Evolutionary conservation across 306 rosid genomes (phyloP), one percentile per base, ranked within the genome.

Genomic region (Elaeagnus macrophylla): DNA sequence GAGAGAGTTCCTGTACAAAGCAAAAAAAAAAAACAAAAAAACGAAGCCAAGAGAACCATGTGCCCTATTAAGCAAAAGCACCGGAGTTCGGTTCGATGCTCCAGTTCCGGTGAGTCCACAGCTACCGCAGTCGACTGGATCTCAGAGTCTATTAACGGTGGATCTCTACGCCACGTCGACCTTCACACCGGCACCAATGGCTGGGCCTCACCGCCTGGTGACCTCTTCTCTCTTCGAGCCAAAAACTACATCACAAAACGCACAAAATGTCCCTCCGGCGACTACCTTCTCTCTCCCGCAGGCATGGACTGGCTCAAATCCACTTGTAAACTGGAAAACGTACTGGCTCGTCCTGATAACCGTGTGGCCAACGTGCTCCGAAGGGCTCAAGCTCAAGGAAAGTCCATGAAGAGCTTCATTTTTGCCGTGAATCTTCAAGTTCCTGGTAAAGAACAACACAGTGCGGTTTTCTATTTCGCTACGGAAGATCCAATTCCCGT

Each of bases 291-390:
- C 50, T 64, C 82, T 0, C 94, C 95, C 0, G 80, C 65, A 7
- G 97, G 90, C 40, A 77, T 82, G 64, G 97, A 89, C 71, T 89
- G 95, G 97, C 94, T 89, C 46, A 86, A 74, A 61, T 81, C 95
- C 62, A 62, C 66, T 35, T 8, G 77, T 3, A 89, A 83, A 37
- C 97, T 89, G 47, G 95, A 89, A 10, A 81, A 89, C 74, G 84
- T 85, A 6, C 85, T 89, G n/a, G 72, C 59, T 1, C 95, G 95
- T 9, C 53, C 94, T 42, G 94, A 85, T 17, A 89, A 86, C 51
- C 94, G 95, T 15, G 66, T 89, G 5, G 46, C 74, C 6, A 60
- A 66, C 42, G 84, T 82, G 48, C 83, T 86, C 0, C 73, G 79
- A 0, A 60, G 20, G 51, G 77, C 90, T 1, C 97, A 89, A 39